These are phyloP conservation scores for Metahyphopichia silvanorum DNA, from an alignment of 805 yeast genomes.

Conservation along the genomic window DNA sequence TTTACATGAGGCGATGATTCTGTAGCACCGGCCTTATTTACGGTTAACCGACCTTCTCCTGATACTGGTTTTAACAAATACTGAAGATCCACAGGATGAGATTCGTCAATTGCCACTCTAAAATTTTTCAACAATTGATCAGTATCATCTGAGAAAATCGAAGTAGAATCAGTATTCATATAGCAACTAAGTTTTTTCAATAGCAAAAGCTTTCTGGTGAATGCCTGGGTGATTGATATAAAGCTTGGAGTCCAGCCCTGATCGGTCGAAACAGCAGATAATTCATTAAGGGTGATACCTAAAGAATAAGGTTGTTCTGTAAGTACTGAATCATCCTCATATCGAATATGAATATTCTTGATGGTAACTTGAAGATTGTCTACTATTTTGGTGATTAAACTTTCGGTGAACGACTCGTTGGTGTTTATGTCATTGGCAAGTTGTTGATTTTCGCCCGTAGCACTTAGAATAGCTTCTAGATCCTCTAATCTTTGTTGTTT, in stretches of 20 bases:
- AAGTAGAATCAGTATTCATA: slow-evolving; percentile 69
- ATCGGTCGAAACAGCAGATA: slow-evolving; percentile 90
- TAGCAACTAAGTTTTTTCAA: slow-evolving; percentile 74
- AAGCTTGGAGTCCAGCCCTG: slow-evolving; percentile 82
- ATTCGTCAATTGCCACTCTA: slow-evolving; percentile 38
- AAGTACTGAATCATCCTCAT: slow-evolving; percentile 75
- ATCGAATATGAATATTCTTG: slow-evolving; percentile 85
- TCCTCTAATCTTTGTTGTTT: slow-evolving; percentile 64
- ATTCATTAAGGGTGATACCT: slow-evolving; percentile 79
- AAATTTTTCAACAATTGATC: slow-evolving; percentile 49
- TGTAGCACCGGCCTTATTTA: slow-evolving; percentile 77
- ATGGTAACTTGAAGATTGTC: slow-evolving; percentile 92
- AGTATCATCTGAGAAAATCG: slow-evolving; percentile 47
- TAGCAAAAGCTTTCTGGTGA: slow-evolving; percentile 74
- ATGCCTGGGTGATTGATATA: slow-evolving; percentile 62
- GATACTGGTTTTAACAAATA: slow-evolving; percentile 81
- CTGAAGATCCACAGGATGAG: slow-evolving; percentile 29
- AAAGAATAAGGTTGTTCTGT: slow-evolving; percentile 75
- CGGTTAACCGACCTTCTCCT: slow-evolving; percentile 78
- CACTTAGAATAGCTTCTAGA: slow-evolving; percentile 60
- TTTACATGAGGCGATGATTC: slow-evolving; percentile 64
- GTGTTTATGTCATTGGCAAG: slow-evolving; percentile 38
- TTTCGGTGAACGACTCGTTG: slow-evolving; percentile 82
- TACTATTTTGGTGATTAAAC: slow-evolving; percentile 81
- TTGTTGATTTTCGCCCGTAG: slow-evolving; percentile 27